phyloP scores from a whole-genome alignment of 1,284 basidiomycete species.

The Sporisorium graminicola region DNA sequence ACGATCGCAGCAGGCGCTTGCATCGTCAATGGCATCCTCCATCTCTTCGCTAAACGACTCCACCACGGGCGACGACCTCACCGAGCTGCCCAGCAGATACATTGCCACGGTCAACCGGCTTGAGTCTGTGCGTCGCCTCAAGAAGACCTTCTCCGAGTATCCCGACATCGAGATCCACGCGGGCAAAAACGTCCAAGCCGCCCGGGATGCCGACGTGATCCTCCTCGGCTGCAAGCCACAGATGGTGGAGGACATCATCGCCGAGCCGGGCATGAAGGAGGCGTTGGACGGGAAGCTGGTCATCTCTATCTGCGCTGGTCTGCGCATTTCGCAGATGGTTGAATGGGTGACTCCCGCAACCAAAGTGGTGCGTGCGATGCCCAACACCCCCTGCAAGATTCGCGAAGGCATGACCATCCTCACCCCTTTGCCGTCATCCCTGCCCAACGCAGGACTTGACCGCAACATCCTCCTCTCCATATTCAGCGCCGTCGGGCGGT shows the following conservation, averaged over 20 bases:
- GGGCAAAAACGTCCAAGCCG: constrained; percentile 80
- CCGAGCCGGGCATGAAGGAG: constrained; percentile 83
- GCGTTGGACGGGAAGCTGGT: constrained; percentile 90
- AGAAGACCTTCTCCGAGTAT: constrained; percentile 74
- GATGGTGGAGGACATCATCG: constrained; percentile 81
- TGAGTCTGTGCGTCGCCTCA: constrained; percentile 81
- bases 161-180: constrained; percentile 77
- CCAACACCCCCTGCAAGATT: constrained; percentile 92
- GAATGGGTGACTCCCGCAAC: constrained; percentile 82
- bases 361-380: constrained; percentile 94
- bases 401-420: constrained; percentile 69
- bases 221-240: constrained; percentile 83
- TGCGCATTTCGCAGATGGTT: constrained; percentile 85
- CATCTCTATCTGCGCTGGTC: constrained; percentile 95
- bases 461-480: constrained; percentile 60
- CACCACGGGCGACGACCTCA: constrained; percentile 46
- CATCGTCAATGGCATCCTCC: constrained; percentile 35
- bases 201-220: constrained; percentile 83
- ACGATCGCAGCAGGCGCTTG: constrained; percentile 28
- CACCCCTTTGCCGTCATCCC: constrained; percentile 52
- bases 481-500: constrained; percentile 65
- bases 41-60: constrained; percentile 38
- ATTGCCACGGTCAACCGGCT: constrained; percentile 87
- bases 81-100: constrained; percentile 80
- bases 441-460: constrained; percentile 45